Conservation (phyloP, 169 alveolate species). For the Plasmodium gonderi region DNA sequence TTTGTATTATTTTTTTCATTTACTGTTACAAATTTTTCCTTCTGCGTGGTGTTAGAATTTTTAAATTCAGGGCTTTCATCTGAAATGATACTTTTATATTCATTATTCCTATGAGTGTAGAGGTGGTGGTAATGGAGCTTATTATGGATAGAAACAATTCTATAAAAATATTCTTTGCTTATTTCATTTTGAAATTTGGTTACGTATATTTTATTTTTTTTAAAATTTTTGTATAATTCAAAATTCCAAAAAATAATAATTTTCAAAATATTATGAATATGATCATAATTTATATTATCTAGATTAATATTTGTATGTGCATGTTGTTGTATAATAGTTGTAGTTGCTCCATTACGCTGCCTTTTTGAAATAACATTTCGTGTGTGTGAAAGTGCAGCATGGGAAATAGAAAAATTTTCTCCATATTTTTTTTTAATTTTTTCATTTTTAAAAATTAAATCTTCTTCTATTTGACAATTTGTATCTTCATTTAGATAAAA, state of each 20-base stretch:
- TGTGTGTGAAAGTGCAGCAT: background rate
- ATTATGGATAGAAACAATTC: slow-evolving; percentile 43
- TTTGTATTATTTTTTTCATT: background rate
- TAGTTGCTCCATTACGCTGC: background rate
- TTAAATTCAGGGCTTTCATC: background rate
- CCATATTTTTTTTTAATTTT: background rate
- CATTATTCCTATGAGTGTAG: background rate
- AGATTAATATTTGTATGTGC: background rate
- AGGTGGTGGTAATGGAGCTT: slow-evolving; percentile 7
- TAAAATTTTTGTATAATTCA: slow-evolving; percentile 57
- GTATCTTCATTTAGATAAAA: slow-evolving; percentile 20
- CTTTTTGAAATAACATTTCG: background rate
- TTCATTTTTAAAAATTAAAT: slow-evolving; percentile 1
- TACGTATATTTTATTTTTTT: slow-evolving; percentile 50
- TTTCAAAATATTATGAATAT: slow-evolving; percentile 56
- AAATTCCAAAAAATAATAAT: slow-evolving; percentile 73
- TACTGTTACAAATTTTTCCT: no score
- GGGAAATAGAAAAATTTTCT: background rate
- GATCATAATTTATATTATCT: slow-evolving; percentile 6
- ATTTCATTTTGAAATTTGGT: slow-evolving; percentile 45
- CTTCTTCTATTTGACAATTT: slow-evolving; percentile 23
- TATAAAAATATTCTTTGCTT: slow-evolving; percentile 56
- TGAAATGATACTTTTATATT: background rate
- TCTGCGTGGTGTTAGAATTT: background rate
- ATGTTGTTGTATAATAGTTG: background rate